Percentiles rank a stretch among this genome's conserved stretches.
These are phyloP conservation scores for Gremmenia infestans DNA, from an alignment of 2,329 filamentous ascomycete species.

Conservation along the genomic window DNA sequence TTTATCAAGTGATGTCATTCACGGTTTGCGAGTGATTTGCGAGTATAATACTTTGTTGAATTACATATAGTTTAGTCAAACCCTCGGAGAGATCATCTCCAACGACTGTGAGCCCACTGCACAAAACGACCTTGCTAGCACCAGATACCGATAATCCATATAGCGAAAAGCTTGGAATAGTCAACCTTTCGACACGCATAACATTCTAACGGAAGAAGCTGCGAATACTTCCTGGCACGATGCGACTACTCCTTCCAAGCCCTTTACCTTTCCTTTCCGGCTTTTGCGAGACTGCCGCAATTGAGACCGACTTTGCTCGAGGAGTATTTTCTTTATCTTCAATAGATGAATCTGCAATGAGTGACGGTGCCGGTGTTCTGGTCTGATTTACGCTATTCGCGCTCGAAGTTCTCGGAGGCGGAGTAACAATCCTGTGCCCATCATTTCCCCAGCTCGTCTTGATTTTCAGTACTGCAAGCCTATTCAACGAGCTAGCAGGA, in stretches of 20 bases:
- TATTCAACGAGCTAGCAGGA: conserved; percentile 16
- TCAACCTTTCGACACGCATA: not conserved
- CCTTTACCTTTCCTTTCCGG: conserved; percentile 18
- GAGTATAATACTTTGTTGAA: not conserved
- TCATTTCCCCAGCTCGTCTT: conserved; percentile 27
- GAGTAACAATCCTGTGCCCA: conserved; percentile 22
- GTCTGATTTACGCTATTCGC: conserved; percentile 22
- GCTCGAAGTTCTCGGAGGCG: conserved; percentile 25
- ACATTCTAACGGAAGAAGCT: conserved; percentile 27
- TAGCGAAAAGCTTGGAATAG: not conserved
- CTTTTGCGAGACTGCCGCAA: conserved; percentile 6
- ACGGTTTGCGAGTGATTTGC: not conserved
- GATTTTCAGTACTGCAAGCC: conserved; percentile 22
- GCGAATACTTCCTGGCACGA: conserved; percentile 24
- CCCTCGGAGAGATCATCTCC: not conserved
- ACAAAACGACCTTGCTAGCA: not conserved
- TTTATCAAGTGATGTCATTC: not conserved
- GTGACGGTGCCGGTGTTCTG: conserved; percentile 9
- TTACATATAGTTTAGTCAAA: not conserved
- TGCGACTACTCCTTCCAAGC: conserved; percentile 17
- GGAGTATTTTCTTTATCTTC: conserved; percentile 25
- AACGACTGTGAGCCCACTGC: not conserved
- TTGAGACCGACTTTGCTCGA: not conserved
- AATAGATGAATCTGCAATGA: conserved; percentile 10
- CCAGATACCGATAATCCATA: not conserved